phyloP scores from a whole-genome alignment of 2,329 filamentous ascomycete species.

The Cladophialophora exuberans region DNA sequence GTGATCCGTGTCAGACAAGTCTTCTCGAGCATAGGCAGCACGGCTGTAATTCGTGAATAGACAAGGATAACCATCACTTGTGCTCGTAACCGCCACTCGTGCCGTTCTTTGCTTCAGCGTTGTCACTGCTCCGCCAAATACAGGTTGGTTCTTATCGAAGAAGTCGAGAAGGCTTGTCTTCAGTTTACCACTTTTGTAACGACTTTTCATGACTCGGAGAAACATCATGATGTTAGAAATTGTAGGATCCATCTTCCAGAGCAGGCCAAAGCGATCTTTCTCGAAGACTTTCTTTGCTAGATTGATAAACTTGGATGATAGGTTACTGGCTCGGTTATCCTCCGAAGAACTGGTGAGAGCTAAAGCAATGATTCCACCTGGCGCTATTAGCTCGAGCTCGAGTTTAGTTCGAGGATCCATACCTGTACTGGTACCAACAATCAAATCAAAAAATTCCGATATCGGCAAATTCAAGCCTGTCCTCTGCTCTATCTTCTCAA shows the following conservation, averaged over 20 bases:
- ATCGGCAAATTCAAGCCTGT: conserved; percentile 1
- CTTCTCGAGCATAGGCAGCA: conserved; percentile 1
- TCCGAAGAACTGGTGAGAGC: neutral
- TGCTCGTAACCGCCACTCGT: conserved; percentile 2
- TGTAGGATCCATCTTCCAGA: conserved; percentile 3
- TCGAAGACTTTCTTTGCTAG: conserved; percentile 3
- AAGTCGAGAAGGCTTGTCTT: conserved; percentile 1
- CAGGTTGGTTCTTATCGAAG: neutral
- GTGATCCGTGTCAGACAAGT: neutral
- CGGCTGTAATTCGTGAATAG: conserved; percentile 7
- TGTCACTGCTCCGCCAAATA: neutral
- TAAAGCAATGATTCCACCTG: conserved; percentile 1
- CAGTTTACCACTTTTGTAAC: neutral
- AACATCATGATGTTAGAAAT: conserved; percentile 1
- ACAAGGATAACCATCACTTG: conserved; percentile 1
- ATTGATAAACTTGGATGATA: neutral
- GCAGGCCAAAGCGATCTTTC: conserved; percentile 1
- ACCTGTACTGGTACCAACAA: conserved; percentile 7
- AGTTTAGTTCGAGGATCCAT: neutral
- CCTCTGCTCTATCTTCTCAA: conserved; percentile 6
- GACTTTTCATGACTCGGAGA: conserved; percentile 1
- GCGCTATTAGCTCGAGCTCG: neutral
- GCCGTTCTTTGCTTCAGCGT: neutral
- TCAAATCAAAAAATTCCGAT: conserved; percentile 3
- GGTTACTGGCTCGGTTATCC: neutral